Conservation (phyloP, 2,329 filamentous ascomycete genomes). For the Aurifilum marmelostoma region DNA sequence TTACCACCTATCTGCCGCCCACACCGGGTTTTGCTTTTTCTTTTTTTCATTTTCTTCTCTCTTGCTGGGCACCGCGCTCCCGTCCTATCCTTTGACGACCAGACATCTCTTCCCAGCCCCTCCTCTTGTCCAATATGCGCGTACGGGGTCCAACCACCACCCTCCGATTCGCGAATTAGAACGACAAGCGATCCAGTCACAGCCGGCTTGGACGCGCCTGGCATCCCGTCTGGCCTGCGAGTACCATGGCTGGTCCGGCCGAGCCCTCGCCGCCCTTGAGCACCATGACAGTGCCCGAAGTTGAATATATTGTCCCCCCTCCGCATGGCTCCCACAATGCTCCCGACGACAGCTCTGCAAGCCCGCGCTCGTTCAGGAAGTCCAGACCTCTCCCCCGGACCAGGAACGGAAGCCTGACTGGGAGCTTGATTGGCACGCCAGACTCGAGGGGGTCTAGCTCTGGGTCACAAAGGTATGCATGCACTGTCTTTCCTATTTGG, state of each 20-base stretch:
- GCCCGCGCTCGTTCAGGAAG: conserved; percentile 41
- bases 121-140: conserved; percentile 21
- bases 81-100: not conserved
- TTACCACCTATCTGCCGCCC: not conserved
- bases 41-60: not conserved
- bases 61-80: not conserved
- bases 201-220: conserved; percentile 8
- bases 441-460: conserved; percentile 25
- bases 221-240: conserved; percentile 7
- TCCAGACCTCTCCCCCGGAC: conserved; percentile 46
- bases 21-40: not conserved
- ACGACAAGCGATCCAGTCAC: conserved; percentile 12
- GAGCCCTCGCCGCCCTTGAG: conserved; percentile 21
- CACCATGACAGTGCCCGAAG: conserved; percentile 24
- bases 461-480: conserved; percentile 25
- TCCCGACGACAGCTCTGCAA: conserved; percentile 34
- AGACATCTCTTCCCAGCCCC: conserved; percentile 12
- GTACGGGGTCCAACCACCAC: conserved; percentile 11
- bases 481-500: conserved; percentile 25
- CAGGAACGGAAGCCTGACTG: conserved; percentile 31
- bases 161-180: conserved; percentile 22
- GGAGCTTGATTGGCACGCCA: conserved; percentile 24
- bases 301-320: conserved; percentile 28
- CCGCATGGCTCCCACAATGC: conserved; percentile 30
- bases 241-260: conserved; percentile 20